Conservation (phyloP, 768 basidiomycete genomes). For the Tricholoma sp. region DNA sequence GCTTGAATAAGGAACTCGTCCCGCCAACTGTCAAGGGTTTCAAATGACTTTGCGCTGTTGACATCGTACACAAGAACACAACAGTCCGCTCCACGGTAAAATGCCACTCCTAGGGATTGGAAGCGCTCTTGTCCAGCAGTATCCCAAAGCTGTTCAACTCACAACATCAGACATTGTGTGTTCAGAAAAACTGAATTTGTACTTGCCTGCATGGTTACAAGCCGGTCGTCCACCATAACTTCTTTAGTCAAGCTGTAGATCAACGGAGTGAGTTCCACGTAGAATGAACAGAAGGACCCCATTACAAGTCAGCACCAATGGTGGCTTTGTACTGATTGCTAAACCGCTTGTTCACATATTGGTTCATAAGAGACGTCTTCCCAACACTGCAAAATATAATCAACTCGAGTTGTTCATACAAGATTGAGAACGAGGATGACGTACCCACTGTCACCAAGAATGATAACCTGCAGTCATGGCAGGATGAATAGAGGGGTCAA, state of each 20-base stretch:
- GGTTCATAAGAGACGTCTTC: conserved; percentile 99
- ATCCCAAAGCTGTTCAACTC: conserved; percentile 84
- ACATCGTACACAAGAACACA: conserved; percentile 99
- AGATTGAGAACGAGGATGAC: conserved; percentile 23
- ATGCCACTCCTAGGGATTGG: conserved; percentile 97
- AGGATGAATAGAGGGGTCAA: conserved; percentile 2
- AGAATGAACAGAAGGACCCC: conserved; percentile 16
- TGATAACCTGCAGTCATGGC: conserved; percentile 72
- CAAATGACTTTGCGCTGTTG: conserved; percentile 97
- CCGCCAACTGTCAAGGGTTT: conserved; percentile 98
- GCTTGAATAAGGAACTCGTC: conserved; percentile 99
- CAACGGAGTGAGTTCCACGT: conserved; percentile 16
- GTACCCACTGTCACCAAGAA: conserved; percentile 95
- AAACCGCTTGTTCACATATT: conserved; percentile 99
- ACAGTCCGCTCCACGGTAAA: conserved; percentile 98
- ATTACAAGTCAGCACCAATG: conserved; percentile 94
- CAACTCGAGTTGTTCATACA: conserved; percentile 9
- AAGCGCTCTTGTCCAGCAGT: conserved; percentile 99
- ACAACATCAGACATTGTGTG: background rate
- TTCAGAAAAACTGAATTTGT: background rate
- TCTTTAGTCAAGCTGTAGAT: conserved; percentile 84
- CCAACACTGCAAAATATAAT: conserved; percentile 63
- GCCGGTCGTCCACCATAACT: conserved; percentile 95
- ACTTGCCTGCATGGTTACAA: conserved; percentile 96
- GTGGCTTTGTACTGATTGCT: conserved; percentile 99